Evolutionary conservation across 2,329 filamentous ascomycete genomes (phyloP).

Genomic region (Exophiala phaeomuriformis): DNA sequence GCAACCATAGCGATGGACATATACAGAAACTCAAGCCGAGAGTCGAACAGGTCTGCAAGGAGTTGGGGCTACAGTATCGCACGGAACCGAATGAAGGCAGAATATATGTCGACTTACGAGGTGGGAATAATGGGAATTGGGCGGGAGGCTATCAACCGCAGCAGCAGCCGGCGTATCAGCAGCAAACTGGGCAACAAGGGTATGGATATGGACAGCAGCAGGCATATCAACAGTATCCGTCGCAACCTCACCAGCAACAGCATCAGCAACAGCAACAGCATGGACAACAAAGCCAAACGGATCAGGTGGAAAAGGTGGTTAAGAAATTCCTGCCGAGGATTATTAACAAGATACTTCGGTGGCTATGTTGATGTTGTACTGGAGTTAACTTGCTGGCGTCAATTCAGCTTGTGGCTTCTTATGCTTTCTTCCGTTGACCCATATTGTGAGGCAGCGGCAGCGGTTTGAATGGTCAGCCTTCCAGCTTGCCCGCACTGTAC

Average conservation of each 20-base stretch:
- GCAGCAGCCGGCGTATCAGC: conserved; percentile 36
- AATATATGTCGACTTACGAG: conserved; percentile 80
- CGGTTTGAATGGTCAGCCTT: too few species aligned
- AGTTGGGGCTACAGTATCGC: conserved; percentile 72
- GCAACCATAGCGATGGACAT: conserved; percentile 74
- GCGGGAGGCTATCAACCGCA: conserved; percentile 36
- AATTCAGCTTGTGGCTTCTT: too few species aligned
- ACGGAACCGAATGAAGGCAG: conserved; percentile 86
- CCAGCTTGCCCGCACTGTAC: too few species aligned
- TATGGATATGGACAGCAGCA: conserved; percentile 32
- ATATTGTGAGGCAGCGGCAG: too few species aligned
- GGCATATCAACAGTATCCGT: conserved; percentile 38
- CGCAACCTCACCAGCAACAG: conserved; percentile 39
- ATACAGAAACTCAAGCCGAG: conserved; percentile 94
- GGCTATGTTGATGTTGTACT: not conserved
- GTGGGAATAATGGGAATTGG: conserved; percentile 43
- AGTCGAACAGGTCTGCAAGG: conserved; percentile 76
- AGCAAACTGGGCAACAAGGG: conserved; percentile 32
- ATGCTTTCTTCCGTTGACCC: too few species aligned
- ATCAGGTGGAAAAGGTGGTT: conserved; percentile 54
- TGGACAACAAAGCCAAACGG: conserved; percentile 44
- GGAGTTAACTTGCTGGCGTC: too few species aligned
- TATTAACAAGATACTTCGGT: conserved; percentile 48
- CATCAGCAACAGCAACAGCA: conserved; percentile 30
- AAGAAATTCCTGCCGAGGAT: conserved; percentile 55